phyloP scores from a whole-genome alignment of 192 early-diverging fungal genomes.

The Coemansia sp. region DNA sequence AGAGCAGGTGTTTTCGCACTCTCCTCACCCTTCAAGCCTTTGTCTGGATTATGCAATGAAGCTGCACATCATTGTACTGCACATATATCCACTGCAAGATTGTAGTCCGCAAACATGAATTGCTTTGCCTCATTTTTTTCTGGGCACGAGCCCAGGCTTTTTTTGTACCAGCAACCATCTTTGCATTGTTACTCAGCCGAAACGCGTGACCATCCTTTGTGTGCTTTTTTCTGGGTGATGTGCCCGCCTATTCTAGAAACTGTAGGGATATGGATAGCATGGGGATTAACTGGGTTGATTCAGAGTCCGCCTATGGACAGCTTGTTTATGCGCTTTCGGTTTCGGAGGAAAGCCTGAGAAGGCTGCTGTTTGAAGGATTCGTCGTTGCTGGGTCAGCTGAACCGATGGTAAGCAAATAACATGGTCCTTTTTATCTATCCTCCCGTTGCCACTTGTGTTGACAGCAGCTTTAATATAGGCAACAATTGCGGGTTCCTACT shows the following conservation, averaged over 20 bases:
- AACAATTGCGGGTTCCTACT: neutral
- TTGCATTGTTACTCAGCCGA: neutral
- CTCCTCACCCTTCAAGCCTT: neutral
- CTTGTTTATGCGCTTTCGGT: conserved; percentile 41
- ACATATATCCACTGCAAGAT: neutral
- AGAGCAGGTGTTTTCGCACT: neutral
- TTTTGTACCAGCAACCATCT: neutral
- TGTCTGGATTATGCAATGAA: conserved; percentile 1
- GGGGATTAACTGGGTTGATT: conserved; percentile 30
- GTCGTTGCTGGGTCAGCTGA: conserved; percentile 46
- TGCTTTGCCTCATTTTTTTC: neutral
- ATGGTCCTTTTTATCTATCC: neutral
- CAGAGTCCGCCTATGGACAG: conserved; percentile 26
- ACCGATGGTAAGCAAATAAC: conserved; percentile 39
- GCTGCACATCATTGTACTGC: neutral
- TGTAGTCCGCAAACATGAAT: neutral
- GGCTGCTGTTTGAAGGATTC: conserved; percentile 44
- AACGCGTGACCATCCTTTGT: neutral
- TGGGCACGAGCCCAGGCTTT: neutral
- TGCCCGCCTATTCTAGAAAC: neutral
- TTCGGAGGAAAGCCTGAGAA: conserved; percentile 21
- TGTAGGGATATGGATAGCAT: conserved; percentile 1
- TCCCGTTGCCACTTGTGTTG: neutral
- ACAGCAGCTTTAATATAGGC: neutral
- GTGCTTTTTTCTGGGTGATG: neutral